Evolutionary conservation across 768 basidiomycete species (phyloP), one percentile per base, ranked within the genome.

Genomic region (Leccinum imitatum): DNA sequence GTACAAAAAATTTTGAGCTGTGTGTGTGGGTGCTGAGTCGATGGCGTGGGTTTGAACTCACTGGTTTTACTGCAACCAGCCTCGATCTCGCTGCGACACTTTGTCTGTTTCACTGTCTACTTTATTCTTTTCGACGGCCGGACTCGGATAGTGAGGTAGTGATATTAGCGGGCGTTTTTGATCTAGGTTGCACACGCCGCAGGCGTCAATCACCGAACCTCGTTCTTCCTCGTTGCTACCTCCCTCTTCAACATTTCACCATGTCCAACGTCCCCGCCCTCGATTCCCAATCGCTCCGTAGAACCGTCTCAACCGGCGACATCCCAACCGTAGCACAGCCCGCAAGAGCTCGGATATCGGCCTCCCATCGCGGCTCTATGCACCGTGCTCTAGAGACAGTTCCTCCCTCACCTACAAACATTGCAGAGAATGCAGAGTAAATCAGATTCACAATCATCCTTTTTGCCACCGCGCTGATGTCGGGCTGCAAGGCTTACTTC

Each of bases 241-340:
- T 63, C 53, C 53, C 41, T 63, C 50, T 59, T 54, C 27, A 62
- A 67, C 71, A 47, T 59, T 66, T 46, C 70, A 63, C 56, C 61
- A 73, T 73, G 73, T 61, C 74, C 50, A 65, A 64, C 33, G 50
- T 66, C 48, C 63, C 64, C 21, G 54, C 67, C 41, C 57, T 63
- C 54, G 73, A 75, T 65, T 70, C 71, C 55, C 73, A 74, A 64
- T 68, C 69, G 60, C 66, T 74, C 25, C 68, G 75, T 53, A 64
- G 75, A 56, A 75, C 73, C 9, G 75, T 71, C 62, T 76, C 73
- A 1, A 75, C 75, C 30, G 73, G 73, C 1, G 67, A 74, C 64
- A 73, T 76, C 53, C 69, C 69, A 31, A 60, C 71, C 5, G 30
- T 65, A 27, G 39, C 65, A 33, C 69, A 56, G 31, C 69, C 74